Base-by-base conservation (phyloP, 805 yeast species). In the Metschnikowia gelsemii region DNA sequence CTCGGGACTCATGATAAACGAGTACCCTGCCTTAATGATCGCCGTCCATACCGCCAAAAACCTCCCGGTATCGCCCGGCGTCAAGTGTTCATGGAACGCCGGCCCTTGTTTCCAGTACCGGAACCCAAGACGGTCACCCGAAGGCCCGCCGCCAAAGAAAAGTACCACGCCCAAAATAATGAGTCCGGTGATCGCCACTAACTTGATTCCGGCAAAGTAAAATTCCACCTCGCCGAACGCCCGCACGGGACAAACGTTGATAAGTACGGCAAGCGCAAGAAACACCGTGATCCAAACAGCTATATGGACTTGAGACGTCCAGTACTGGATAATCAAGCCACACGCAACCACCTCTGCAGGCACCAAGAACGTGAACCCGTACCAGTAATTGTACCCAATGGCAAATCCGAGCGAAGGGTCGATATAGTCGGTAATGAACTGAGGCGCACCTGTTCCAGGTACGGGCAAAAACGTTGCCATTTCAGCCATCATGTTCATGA, bases 1-100 rank as follows among this genome's bases (percentile, higher is more conserved):
- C 64, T 82, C 87, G 13, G 86, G 86, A 29, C 56, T 50, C 43
- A 51, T 53, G 38, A 57, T 53, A 37, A 57, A 59, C n/a, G 63
- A 51, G 48, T 55, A 59, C 3, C 58, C 61, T 11, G 62, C 57
- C 42, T 49, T 56, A 42, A 59, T 53, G 14, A 59, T 46, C 12
- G 60, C 58, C 5, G 59, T 54, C 61, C 62, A 59, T 8, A 49
- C 49, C 11, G 51, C 32, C 32, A 59, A 49, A 29, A 48, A 58
- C 9, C 54, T 43, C 12, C 59, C 61, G n/a, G 57, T 55, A 32
- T 45, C 11, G 5, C 61, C 63, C 7, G 52, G 56, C 2, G 67
- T 62, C 38, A 76, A 52, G 51, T 79, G 77, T 41, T 64, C 55
- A 38, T 65, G 68, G 49, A 74, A 68, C 1, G 73, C 67, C 14